Percentiles rank a stretch among this genome's conserved stretches.
These are phyloP conservation scores for Acer negundo DNA, from an alignment of 345 rosid genomes.

Conservation along the genomic window DNA sequence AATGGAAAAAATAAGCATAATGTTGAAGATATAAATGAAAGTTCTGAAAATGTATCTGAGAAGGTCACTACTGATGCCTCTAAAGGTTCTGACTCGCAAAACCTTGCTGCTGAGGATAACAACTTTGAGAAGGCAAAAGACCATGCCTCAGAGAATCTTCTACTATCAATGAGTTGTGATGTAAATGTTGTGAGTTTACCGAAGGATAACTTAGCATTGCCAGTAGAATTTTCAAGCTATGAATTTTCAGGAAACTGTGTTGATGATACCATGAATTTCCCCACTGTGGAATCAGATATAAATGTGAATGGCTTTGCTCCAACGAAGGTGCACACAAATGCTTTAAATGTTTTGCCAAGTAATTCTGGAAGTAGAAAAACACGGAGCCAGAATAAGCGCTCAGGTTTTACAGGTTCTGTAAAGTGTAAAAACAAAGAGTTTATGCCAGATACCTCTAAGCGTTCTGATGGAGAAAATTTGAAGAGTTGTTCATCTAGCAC, in stretches of 20 bases:
- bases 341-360: neutral
- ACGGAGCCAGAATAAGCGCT: slow-evolving; percentile 4
- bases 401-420: slow-evolving; percentile 9
- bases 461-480: slow-evolving; percentile 9
- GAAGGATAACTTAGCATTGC: slow-evolving; percentile 6
- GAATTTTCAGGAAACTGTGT: neutral
- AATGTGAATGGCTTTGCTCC: slow-evolving; percentile 3
- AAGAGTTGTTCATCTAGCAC: slow-evolving; percentile 10
- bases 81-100: slow-evolving; percentile 10
- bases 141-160: slow-evolving; percentile 5
- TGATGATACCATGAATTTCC: neutral
- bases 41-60: slow-evolving; percentile 1
- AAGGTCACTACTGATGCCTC: slow-evolving; percentile 6
- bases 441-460: slow-evolving; percentile 1
- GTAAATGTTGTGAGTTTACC: slow-evolving; percentile 14
- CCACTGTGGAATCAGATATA: neutral
- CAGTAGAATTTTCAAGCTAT: slow-evolving; percentile 10
- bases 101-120: neutral
- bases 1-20: neutral
- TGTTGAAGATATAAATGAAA: slow-evolving; percentile 4
- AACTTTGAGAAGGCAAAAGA: slow-evolving; percentile 1
- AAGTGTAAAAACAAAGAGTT: slow-evolving; percentile 11
- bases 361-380: slow-evolving; percentile 8
- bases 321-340: neutral
- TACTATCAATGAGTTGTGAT: neutral